Evolutionary conservation across 352 stramenopile genomes (phyloP).

Genomic region (Sclerospora graminicola): DNA sequence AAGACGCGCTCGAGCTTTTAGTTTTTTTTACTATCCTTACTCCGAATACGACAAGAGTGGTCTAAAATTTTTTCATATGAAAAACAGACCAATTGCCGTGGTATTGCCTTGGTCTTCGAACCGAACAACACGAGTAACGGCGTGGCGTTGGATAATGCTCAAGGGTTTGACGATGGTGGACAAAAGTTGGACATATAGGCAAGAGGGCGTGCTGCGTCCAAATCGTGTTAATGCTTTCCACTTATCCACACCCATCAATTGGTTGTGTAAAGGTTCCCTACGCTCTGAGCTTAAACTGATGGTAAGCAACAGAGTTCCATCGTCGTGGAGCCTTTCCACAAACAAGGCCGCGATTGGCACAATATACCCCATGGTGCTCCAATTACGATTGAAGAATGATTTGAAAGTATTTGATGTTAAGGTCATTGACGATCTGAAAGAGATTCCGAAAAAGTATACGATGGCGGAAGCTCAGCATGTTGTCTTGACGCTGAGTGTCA

Average conservation of each 20-base stretch:
- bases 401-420: slow-evolving; percentile 61
- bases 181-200: slow-evolving; percentile 64
- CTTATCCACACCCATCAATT: slow-evolving; percentile 80
- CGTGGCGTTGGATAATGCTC: slow-evolving; percentile 10
- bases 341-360: slow-evolving; percentile 24
- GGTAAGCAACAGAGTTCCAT: slow-evolving; percentile 72
- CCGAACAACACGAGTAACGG: slow-evolving; percentile 1
- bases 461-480: slow-evolving; percentile 63
- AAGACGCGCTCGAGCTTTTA: slow-evolving; percentile 80
- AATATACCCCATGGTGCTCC: slow-evolving; percentile 16
- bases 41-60: slow-evolving; percentile 72
- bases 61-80: slow-evolving; percentile 37
- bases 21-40: slow-evolving; percentile 74
- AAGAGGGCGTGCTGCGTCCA: slow-evolving; percentile 69
- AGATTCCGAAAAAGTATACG: slow-evolving; percentile 46
- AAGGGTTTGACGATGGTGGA: slow-evolving; percentile 58
- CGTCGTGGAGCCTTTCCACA: slow-evolving; percentile 76
- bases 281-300: slow-evolving; percentile 67
- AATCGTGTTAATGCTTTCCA: slow-evolving; percentile 50
- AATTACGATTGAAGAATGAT: slow-evolving; percentile 76
- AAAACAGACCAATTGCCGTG: slow-evolving; percentile 41
- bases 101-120: background rate
- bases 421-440: slow-evolving; percentile 49
- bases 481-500: slow-evolving; percentile 75
- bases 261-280: slow-evolving; percentile 74